A percentile compares a stretch with the other conserved stretches of the same genome.
Evolutionary conservation across 208 protist genomes (phyloP).

Genomic region (Tritrichomonas foetus): DNA sequence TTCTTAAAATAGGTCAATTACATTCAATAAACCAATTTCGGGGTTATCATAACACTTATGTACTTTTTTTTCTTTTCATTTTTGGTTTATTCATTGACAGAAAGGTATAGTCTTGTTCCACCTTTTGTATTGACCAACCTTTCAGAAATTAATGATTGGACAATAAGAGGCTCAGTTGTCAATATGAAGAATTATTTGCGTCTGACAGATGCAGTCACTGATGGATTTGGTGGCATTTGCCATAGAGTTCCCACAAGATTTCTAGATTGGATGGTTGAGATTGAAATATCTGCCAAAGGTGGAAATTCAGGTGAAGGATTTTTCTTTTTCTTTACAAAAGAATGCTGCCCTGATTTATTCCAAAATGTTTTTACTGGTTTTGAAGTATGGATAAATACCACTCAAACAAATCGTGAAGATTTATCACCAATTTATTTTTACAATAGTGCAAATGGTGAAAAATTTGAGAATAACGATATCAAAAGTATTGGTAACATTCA

Average conservation of each 20-base stretch:
- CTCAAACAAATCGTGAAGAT: not conserved
- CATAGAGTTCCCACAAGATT: not conserved
- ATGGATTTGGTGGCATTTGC: not conserved
- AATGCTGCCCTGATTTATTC: not conserved
- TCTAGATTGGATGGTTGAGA: not conserved
- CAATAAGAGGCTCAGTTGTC: not conserved
- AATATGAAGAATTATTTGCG: not conserved
- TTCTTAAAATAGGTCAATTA: too few species aligned
- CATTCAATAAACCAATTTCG: too few species aligned
- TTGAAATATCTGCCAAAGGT: not conserved
- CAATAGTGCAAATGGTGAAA: not conserved
- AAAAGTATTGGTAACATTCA: too few species aligned
- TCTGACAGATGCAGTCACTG: not conserved
- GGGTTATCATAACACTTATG: too few species aligned
- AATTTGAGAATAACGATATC: too few species aligned
- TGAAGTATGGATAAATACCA: not conserved
- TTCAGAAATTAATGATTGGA: not conserved
- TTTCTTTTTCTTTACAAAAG: slow-evolving; percentile 23
- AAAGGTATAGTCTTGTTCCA: too few species aligned
- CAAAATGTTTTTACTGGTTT: not conserved
- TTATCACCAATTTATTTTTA: not conserved
- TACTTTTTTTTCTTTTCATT: too few species aligned
- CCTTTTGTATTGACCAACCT: not conserved
- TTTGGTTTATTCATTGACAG: too few species aligned
- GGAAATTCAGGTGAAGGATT: not conserved